These are phyloP conservation scores for Pythium chondricola DNA, from an alignment of 352 stramenopile genomes.

Conservation along the genomic window DNA sequence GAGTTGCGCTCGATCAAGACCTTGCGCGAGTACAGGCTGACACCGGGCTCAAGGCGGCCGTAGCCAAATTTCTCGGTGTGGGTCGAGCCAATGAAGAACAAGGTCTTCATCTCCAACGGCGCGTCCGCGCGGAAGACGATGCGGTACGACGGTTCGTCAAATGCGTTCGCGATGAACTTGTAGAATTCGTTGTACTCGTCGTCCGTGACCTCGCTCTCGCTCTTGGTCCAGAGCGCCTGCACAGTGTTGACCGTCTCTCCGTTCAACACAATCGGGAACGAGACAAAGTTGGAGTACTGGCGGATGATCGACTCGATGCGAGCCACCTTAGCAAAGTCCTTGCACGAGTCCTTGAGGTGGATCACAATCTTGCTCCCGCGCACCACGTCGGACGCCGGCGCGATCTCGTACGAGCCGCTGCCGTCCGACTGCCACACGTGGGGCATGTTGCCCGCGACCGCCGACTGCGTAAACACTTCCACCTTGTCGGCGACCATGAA, in stretches of 20 bases:
- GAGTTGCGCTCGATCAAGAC: constrained; percentile 98
- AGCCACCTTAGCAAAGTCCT: constrained; percentile 90
- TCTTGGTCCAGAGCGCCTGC: constrained; percentile 97
- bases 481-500: constrained; percentile 99
- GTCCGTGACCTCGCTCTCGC: constrained; percentile 93
- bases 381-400: constrained; percentile 52
- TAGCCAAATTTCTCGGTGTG: constrained; percentile 97
- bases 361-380: constrained; percentile 97
- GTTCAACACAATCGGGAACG: constrained; percentile 98
- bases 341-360: constrained; percentile 95
- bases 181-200: constrained; percentile 97
- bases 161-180: constrained; percentile 95
- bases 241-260: constrained; percentile 97
- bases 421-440: constrained; percentile 78
- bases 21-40: constrained; percentile 98
- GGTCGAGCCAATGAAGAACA: constrained; percentile 96
- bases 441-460: constrained; percentile 35
- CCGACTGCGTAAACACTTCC: constrained; percentile 87
- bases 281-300: constrained; percentile 99
- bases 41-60: constrained; percentile 92
- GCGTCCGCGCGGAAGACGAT: constrained; percentile 98
- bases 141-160: constrained; percentile 91
- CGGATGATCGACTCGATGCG: constrained; percentile 96
- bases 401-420: constrained; percentile 78
- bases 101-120: constrained; percentile 96